phyloP scores from a whole-genome alignment of 2,329 filamentous ascomycete genomes.

The Akanthomyces uredinophilus region DNA sequence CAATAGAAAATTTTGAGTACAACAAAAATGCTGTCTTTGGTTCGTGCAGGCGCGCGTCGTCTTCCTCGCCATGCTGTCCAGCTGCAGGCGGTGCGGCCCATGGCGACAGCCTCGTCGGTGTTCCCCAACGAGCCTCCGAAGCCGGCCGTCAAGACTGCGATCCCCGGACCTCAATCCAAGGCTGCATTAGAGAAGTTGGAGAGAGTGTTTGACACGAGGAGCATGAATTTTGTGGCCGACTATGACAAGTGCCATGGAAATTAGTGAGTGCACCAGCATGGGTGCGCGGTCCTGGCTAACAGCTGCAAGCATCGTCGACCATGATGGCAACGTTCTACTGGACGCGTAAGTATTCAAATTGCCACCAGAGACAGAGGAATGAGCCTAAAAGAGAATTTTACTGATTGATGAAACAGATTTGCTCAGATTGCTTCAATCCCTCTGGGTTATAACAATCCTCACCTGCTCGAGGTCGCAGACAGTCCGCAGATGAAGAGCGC shows the following conservation, averaged over 20 bases:
- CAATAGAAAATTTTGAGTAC: neutral
- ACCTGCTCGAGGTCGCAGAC: constrained; percentile 62
- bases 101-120: constrained; percentile 30
- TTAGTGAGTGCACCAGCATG: constrained; percentile 40
- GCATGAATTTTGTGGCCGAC: constrained; percentile 76
- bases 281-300: neutral
- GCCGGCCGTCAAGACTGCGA: constrained; percentile 51
- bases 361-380: neutral
- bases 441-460: constrained; percentile 86
- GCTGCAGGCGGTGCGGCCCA: constrained; percentile 1
- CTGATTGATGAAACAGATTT: constrained; percentile 46
- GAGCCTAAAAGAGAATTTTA: neutral
- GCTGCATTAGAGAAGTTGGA: constrained; percentile 64
- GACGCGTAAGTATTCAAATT: constrained; percentile 51
- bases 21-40: constrained; percentile 6
- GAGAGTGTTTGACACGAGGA: constrained; percentile 78
- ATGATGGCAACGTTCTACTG: constrained; percentile 65
- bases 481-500: constrained; percentile 74
- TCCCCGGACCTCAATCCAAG: constrained; percentile 73
- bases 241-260: constrained; percentile 73
- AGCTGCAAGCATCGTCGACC: constrained; percentile 50
- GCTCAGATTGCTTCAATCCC: constrained; percentile 92
- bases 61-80: neutral
- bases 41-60: constrained; percentile 7
- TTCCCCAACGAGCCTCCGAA: constrained; percentile 46